A percentile compares a stretch with the other conserved stretches of the same genome.
Conservation (phyloP, 805 yeast genomes). For the Starmerella tilneyi region DNA sequence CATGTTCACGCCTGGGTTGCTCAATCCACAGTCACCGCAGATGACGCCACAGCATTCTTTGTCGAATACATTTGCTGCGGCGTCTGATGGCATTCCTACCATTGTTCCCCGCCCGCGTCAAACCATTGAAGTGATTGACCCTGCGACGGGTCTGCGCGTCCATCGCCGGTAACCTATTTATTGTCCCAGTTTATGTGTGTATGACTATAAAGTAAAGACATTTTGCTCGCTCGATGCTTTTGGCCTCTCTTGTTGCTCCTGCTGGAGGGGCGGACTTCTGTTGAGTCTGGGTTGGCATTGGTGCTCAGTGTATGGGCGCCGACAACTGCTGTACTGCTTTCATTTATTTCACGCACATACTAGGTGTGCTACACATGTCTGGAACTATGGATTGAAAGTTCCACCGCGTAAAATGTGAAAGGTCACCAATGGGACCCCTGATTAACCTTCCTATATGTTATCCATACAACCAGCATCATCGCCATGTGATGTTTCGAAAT, state of each 20-base stretch:
- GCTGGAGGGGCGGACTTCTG: no score
- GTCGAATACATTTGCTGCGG: constrained; percentile 3
- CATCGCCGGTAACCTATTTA: constrained; percentile 15
- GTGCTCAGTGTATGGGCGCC: no score
- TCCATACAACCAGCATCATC: no score
- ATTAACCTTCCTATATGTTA: no score
- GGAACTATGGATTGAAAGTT: no score
- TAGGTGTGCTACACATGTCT: no score
- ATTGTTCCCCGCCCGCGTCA: constrained; percentile 19
- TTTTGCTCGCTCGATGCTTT: not conserved
- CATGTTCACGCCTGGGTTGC: not conserved
- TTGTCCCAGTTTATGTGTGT: constrained; percentile 3
- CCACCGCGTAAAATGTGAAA: no score
- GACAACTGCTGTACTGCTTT: no score
- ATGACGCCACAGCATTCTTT: not conserved
- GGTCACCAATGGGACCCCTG: no score
- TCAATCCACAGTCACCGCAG: not conserved
- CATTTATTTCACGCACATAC: no score
- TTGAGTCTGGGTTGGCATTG: not conserved
- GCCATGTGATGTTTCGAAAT: no score
- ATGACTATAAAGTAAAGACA: constrained; percentile 3
- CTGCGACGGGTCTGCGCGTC: constrained; percentile 28
- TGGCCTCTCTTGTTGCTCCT: no score
- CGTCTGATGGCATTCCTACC: constrained; percentile 14
- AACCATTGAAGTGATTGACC: constrained; percentile 26